Evolutionary conservation across 495 filamentous ascomycete species (phyloP).

Genomic region (Talaromyces borbonicus): DNA sequence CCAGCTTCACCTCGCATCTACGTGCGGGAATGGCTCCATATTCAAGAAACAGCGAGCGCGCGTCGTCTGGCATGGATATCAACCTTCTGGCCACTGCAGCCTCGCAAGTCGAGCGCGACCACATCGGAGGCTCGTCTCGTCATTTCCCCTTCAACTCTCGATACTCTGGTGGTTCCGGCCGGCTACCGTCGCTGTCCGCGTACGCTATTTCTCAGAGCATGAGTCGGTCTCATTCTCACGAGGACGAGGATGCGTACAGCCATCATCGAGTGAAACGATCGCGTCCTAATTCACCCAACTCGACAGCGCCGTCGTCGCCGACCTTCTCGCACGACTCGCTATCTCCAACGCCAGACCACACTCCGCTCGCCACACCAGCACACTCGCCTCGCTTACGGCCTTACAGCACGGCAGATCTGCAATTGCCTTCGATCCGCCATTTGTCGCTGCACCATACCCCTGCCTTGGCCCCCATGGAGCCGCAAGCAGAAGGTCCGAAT

Average conservation of each 20-base stretch:
- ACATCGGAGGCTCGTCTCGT: constrained; percentile 35
- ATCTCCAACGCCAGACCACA: constrained; percentile 94
- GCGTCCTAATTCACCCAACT: constrained; percentile 84
- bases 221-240: constrained; percentile 85
- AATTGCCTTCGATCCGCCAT: constrained; percentile 81
- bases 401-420: constrained; percentile 55
- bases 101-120: constrained; percentile 76
- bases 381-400: constrained; percentile 90
- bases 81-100: constrained; percentile 86
- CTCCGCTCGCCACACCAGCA: constrained; percentile 86
- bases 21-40: constrained; percentile 57
- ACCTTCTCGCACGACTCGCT: constrained; percentile 95
- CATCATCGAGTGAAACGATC: constrained; percentile 75
- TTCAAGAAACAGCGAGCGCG: constrained; percentile 40
- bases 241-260: constrained; percentile 63
- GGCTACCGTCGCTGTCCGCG: constrained; percentile 68
- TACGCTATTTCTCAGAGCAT: constrained; percentile 75
- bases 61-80: constrained; percentile 60
- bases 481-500: constrained; percentile 47
- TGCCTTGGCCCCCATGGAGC: constrained; percentile 87
- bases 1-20: constrained; percentile 58
- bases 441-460: constrained; percentile 82
- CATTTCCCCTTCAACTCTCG: constrained; percentile 45
- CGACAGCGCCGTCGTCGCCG: constrained; percentile 92
- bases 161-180: constrained; percentile 47